phyloP scores from a whole-genome alignment of 2,329 filamentous ascomycete species.

The Dryadomyces quercus-mongolicae region DNA sequence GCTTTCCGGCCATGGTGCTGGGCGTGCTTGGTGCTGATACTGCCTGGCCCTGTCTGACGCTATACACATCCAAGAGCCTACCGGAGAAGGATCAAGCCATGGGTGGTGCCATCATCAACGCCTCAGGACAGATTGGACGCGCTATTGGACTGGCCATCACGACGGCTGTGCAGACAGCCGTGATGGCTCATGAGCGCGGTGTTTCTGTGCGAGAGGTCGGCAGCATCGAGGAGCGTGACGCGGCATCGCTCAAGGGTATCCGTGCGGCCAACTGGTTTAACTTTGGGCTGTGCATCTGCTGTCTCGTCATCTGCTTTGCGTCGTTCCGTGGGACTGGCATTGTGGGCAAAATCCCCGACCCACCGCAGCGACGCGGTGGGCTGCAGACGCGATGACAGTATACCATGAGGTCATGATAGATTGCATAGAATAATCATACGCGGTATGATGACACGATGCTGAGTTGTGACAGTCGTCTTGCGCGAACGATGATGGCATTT shows the following conservation, averaged over 20 bases:
- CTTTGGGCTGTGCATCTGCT: conserved; percentile 30
- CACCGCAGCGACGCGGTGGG: background rate
- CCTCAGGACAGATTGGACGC: conserved; percentile 50
- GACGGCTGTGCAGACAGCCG: conserved; percentile 50
- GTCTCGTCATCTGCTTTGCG: conserved; percentile 28
- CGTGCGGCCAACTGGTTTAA: conserved; percentile 40
- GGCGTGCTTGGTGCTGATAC: conserved; percentile 54
- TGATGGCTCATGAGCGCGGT: conserved; percentile 36
- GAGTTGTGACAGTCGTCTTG: no score
- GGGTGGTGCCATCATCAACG: conserved; percentile 54
- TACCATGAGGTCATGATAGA: no score
- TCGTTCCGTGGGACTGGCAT: conserved; percentile 39
- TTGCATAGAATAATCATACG: no score
- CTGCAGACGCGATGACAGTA: background rate
- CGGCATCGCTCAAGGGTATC: conserved; percentile 31
- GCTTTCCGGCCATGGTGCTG: conserved; percentile 51
- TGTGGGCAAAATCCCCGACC: conserved; percentile 22
- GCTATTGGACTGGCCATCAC: conserved; percentile 52
- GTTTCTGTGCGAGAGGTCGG: conserved; percentile 32
- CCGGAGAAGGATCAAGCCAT: conserved; percentile 49
- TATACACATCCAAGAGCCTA: conserved; percentile 51
- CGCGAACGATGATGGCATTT: no score
- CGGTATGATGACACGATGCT: no score
- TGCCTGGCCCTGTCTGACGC: conserved; percentile 49
- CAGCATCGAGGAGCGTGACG: conserved; percentile 28